Base-by-base conservation (phyloP, 1,284 basidiomycete species). In the Mycena citricolor region DNA sequence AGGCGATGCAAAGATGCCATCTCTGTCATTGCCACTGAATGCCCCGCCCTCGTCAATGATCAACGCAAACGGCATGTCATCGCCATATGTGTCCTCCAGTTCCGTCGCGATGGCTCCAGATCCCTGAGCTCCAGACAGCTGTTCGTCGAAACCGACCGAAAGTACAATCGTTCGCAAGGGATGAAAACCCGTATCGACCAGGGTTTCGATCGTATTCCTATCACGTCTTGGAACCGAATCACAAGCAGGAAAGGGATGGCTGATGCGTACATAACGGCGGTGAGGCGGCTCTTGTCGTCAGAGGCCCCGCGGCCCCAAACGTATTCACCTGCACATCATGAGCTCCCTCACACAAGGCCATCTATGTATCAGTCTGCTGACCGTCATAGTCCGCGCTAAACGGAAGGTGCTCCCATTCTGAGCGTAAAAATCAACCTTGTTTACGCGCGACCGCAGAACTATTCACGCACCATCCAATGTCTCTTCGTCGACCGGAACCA, bases 121-220 rank as follows among this genome's bases (percentile, higher is more conserved):
- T n/a, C n/a, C n/a, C n/a, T 76, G 51, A 12, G 25, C 41, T 1
- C 76, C 77, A 28, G 63, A 64, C 5, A 66, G 63, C 61, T 84
- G 81, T 57, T 83, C 82, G 58, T 83, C 81, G 47, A 76, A 76
- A 8, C 82, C 82, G 39, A 73, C 74, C 2, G 74, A 72, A 14
- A 81, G 57, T 7, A 83, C 66, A 39, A 83, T 59, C 1, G 72
- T 71, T 13, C 77, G 66, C 7, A 60, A 54, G 4, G 77, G 76
- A 24, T 57, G 47, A 57, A 74, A 78, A 12, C 65, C 71, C 1
- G 55, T 52, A 25, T 68, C 56, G 8, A 79, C 58, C 5, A 79
- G 60, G 0, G 68, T 54, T 45, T 79, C 72, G 5, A 79, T 50
- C 1, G 74, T 64, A 4, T 70, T 52, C 16, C 59, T 61, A 28